Base-by-base conservation (phyloP, 163 green algal genomes). In the Chlorella variabilis region DNA sequence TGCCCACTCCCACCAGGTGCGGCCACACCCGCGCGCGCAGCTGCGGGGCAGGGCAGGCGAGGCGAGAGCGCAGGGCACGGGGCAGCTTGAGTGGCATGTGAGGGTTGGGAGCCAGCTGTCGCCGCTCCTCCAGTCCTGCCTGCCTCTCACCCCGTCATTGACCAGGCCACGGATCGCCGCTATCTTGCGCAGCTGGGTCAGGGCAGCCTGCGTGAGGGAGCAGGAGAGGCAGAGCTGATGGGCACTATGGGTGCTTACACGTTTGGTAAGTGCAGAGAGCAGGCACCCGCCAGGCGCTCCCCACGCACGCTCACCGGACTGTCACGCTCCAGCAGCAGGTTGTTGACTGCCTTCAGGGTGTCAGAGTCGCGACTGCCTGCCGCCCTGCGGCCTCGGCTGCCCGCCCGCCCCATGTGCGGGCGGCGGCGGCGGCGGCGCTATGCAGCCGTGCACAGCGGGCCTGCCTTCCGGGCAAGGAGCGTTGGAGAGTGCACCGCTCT, bases 151-250 rank as follows among this genome's bases (percentile, higher is more conserved):
- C 83, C 86, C 71, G 59, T 86, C 80, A 78, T 90, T 95, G 18
- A 95, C 91, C 21, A 98, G 88, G 33, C 94, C 94, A 15, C 92
- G 75, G 0, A 93, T 90, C 4, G 90, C 92, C 21, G 90, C 91
- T 20, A 97, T 48, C 66, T 94, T 93, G 8, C 94, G 79, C 7
- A 98, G 80, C 25, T 83, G 61, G 0, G 71, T 31, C 0, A 96
- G 45, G 59, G 97, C 93, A 69, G 90, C 76, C 90, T 94, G 90
- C 42, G 81, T n/a, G 5, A 61, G 36, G 20, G 36, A 4, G 59
- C n/a, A 38, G 8, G 8, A 67, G 29, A 20, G 11, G 59, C 20
- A 13, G 29, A n/a, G 15, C 25, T 67, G 8, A 38, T 38, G 59
- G n/a, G n/a, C n/a, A n/a, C n/a, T n/a, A n/a, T n/a, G n/a, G n/a